phyloP scores from a whole-genome alignment of 1,284 basidiomycete genomes.

The Grifola frondosa region DNA sequence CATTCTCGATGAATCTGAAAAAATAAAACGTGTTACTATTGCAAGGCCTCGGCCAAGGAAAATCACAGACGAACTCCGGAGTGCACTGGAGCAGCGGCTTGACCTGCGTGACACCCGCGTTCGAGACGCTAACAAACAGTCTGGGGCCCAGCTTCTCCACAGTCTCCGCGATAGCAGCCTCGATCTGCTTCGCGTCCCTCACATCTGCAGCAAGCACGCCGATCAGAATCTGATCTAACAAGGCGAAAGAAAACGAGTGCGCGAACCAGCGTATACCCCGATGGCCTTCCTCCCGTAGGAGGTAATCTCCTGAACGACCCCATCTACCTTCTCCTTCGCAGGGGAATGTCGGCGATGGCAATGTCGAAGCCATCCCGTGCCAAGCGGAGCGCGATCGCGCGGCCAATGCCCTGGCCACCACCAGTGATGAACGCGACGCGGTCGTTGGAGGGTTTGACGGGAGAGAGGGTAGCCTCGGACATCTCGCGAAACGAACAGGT shows the following conservation, averaged over 20 bases:
- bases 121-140: conserved; percentile 39
- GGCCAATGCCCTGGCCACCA: conserved; percentile 43
- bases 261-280: conserved; percentile 31
- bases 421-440: conserved; percentile 42
- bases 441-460: conserved; percentile 30
- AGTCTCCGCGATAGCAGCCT: conserved; percentile 32
- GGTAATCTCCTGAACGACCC: conserved; percentile 33
- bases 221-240: not conserved
- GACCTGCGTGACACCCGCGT: conserved; percentile 39
- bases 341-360: conserved; percentile 38
- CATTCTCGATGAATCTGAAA: conserved; percentile 34
- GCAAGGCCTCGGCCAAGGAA: not conserved
- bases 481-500: too few relatives aligned
- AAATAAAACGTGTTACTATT: not conserved
- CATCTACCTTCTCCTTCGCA: conserved; percentile 30
- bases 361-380: conserved; percentile 41
- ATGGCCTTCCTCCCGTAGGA: conserved; percentile 33
- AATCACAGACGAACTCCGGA: conserved; percentile 25
- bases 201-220: conserved; percentile 20
- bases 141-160: conserved; percentile 33
- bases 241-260: not conserved
- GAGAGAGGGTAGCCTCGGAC: too few relatives aligned
- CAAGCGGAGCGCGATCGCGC: conserved; percentile 42
- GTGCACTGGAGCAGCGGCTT: conserved; percentile 34
- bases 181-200: conserved; percentile 33